phyloP scores from a whole-genome alignment of 371 early-diverging fungal species.

The Choanephora cucurbitarum region DNA sequence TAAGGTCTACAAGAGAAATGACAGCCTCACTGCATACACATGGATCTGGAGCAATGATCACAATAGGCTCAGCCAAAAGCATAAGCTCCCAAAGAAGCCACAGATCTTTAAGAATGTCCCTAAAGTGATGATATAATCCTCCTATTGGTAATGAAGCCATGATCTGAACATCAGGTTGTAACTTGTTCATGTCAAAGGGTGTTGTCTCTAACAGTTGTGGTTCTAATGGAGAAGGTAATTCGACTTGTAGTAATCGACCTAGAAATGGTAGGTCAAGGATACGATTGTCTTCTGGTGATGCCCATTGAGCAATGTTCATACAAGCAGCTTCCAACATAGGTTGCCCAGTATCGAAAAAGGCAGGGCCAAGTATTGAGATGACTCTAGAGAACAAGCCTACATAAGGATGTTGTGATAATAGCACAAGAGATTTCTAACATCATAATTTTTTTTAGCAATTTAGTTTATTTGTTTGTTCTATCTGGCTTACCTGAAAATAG shows the following conservation, averaged over 20 bases:
- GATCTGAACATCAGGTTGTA: slow-evolving; percentile 73
- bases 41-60: slow-evolving; percentile 90
- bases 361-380: slow-evolving; percentile 77
- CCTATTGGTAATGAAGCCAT: slow-evolving; percentile 71
- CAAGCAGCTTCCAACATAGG: slow-evolving; percentile 82
- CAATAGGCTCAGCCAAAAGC: slow-evolving; percentile 89
- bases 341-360: slow-evolving; percentile 76
- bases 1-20: slow-evolving; percentile 83
- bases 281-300: slow-evolving; percentile 31
- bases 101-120: slow-evolving; percentile 74
- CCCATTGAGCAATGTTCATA: slow-evolving; percentile 77
- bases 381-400: slow-evolving; percentile 83
- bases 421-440: slow-evolving; percentile 79
- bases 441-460: too few relatives aligned
- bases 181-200: slow-evolving; percentile 66
- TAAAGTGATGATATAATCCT: slow-evolving; percentile 78
- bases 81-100: slow-evolving; percentile 96
- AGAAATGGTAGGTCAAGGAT: slow-evolving; percentile 75
- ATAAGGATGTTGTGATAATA: slow-evolving; percentile 87
- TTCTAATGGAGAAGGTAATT: slow-evolving; percentile 74
- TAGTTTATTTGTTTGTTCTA: too few relatives aligned
- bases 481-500: slow-evolving; percentile 73
- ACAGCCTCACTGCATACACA: slow-evolving; percentile 84
- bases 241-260: slow-evolving; percentile 67
- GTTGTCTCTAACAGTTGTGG: slow-evolving; percentile 85